phyloP scores from a whole-genome alignment of 129 eudicot species.

The Lonicera japonica region DNA sequence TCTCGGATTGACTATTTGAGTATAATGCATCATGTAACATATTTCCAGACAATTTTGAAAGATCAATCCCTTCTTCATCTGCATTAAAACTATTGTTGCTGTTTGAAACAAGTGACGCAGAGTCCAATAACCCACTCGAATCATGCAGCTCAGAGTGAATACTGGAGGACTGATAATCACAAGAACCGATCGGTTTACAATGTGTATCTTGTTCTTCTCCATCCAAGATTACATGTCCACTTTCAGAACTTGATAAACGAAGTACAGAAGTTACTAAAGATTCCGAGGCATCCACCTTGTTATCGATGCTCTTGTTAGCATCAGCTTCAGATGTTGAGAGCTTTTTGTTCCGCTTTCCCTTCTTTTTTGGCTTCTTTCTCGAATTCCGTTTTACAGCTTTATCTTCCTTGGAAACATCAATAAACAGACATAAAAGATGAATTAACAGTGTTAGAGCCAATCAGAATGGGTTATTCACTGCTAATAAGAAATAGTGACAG shows the following conservation, averaged over 20 bases:
- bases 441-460: conserved; percentile 6
- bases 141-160: background rate
- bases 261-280: background rate
- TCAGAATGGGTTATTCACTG: too few species aligned
- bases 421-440: background rate
- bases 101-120: conserved; percentile 5
- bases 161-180: background rate
- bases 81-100: background rate
- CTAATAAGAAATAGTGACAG: background rate
- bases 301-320: background rate
- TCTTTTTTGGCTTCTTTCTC: conserved; percentile 12
- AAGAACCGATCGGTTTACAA: background rate
- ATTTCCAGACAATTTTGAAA: background rate
- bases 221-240: too few species aligned
- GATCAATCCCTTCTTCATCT: background rate
- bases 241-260: too few species aligned
- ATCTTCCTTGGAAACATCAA: conserved; percentile 8
- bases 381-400: conserved; percentile 12
- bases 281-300: conserved; percentile 6
- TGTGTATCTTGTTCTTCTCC: too few species aligned
- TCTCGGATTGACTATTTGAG: background rate
- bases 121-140: background rate
- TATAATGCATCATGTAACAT: background rate
- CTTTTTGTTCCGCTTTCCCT: conserved; percentile 11
- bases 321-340: conserved; percentile 6